These are phyloP conservation scores for Cajanus cajan DNA, from an alignment of 306 rosid genomes.

Conservation along the genomic window DNA sequence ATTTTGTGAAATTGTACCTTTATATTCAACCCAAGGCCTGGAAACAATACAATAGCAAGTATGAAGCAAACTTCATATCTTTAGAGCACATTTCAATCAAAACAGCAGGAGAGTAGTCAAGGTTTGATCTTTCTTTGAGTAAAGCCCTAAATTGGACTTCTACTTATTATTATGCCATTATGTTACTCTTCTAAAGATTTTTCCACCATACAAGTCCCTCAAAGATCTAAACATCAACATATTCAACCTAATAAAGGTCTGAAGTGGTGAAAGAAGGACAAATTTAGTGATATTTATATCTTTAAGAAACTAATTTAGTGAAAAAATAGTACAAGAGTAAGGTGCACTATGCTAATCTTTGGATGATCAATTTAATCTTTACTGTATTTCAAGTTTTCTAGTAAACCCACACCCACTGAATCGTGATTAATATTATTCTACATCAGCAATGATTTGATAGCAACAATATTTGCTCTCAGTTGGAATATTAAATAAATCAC, in stretches of 20 bases:
- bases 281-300: too few species aligned
- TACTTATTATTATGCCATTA: background rate
- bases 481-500: background rate
- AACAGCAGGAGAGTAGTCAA: constrained; percentile 9
- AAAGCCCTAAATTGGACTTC: background rate
- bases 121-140: background rate
- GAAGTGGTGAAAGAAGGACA: too few species aligned
- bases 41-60: constrained; percentile 29
- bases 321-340: background rate
- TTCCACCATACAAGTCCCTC: background rate
- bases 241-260: background rate
- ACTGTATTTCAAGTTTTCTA: background rate
- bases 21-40: constrained; percentile 81
- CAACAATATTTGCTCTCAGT: background rate
- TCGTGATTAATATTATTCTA: background rate
- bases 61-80: constrained; percentile 8
- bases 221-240: background rate
- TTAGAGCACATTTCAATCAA: background rate
- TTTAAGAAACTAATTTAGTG: too few species aligned
- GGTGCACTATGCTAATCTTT: background rate
- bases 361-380: background rate
- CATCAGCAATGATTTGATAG: constrained; percentile 2
- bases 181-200: background rate
- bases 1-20: constrained; percentile 57
- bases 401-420: background rate